Evolutionary conservation across 768 basidiomycete genomes (phyloP).

Genomic region (Lentinula sp.): DNA sequence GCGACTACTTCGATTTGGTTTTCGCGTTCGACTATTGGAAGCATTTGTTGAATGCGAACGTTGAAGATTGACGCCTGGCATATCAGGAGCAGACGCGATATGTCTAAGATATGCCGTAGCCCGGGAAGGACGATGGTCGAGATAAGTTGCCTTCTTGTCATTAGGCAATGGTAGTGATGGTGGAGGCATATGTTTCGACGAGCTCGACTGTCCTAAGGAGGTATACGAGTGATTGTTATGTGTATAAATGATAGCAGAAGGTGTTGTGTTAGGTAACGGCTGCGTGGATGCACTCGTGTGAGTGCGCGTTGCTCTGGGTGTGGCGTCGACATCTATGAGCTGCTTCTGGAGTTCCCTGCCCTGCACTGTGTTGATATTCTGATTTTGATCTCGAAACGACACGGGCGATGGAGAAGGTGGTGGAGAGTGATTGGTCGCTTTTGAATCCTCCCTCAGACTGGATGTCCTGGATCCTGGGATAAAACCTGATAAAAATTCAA

Average conservation of each 20-base stretch:
- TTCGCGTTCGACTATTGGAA: slow-evolving; percentile 12
- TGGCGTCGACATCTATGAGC: background rate
- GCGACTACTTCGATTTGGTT: background rate
- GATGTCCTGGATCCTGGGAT: slow-evolving; percentile 32
- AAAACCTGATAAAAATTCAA: slow-evolving; percentile 61
- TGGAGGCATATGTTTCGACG: background rate
- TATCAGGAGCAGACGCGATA: slow-evolving; percentile 54
- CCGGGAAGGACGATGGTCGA: slow-evolving; percentile 38
- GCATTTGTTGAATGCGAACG: slow-evolving; percentile 27
- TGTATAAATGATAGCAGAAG: background rate
- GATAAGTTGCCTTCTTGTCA: slow-evolving; percentile 18
- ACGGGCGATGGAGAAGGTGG: background rate
- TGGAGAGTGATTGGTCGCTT: slow-evolving; percentile 11
- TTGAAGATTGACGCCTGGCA: slow-evolving; percentile 18
- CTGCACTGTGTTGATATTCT: background rate
- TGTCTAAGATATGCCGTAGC: slow-evolving; percentile 69
- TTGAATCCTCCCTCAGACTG: background rate
- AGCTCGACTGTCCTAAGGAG: background rate
- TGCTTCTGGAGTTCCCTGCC: background rate
- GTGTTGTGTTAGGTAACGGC: background rate
- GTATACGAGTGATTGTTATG: slow-evolving; percentile 4
- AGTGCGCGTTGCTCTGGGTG: background rate
- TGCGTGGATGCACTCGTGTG: background rate
- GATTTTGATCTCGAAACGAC: background rate
- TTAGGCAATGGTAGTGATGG: background rate